These are phyloP conservation scores for Ambrosia artemisiifolia DNA, from an alignment of 129 eudicot species.

Conservation along the genomic window DNA sequence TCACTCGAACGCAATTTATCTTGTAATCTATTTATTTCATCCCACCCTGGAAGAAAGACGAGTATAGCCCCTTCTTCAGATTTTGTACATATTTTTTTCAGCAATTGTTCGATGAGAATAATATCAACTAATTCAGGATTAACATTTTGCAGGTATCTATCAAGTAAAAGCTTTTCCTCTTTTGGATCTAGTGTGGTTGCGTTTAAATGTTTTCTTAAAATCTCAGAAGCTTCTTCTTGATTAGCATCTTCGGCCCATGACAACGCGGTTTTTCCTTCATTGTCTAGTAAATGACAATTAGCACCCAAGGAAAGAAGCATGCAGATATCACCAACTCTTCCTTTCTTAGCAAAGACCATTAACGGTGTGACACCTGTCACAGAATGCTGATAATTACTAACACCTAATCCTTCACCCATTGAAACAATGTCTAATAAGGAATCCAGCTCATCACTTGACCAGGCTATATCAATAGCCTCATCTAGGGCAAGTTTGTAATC, in stretches of 20 bases:
- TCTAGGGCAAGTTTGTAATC: conserved; percentile 59
- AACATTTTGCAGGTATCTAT: conserved; percentile 51
- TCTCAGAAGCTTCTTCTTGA: conserved; percentile 59
- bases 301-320: conserved; percentile 97
- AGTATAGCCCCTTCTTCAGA: conserved; percentile 81
- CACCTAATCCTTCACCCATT: conserved; percentile 42
- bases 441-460: conserved; percentile 69
- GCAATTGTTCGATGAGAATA: conserved; percentile 72
- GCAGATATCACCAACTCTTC: conserved; percentile 70
- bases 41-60: conserved; percentile 97
- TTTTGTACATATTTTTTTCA: conserved; percentile 69
- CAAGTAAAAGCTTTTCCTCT: conserved; percentile 62
- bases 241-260: conserved; percentile 67
- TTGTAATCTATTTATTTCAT: conserved; percentile 74
- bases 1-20: conserved; percentile 48
- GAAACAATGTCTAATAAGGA: conserved; percentile 60
- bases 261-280: conserved; percentile 68
- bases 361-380: conserved; percentile 72
- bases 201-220: conserved; percentile 51
- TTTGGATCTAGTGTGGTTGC: conserved; percentile 26
- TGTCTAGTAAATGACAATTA: conserved; percentile 53
- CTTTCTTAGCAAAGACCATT: conserved; percentile 84
- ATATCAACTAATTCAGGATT: conserved; percentile 71
- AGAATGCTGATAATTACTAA: conserved; percentile 67
- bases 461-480: conserved; percentile 77